A percentile compares a stretch with the other conserved stretches of the same genome.
These are phyloP conservation scores for Cyclanthera cordifolia DNA, from an alignment of 306 rosid genomes.

Conservation along the genomic window DNA sequence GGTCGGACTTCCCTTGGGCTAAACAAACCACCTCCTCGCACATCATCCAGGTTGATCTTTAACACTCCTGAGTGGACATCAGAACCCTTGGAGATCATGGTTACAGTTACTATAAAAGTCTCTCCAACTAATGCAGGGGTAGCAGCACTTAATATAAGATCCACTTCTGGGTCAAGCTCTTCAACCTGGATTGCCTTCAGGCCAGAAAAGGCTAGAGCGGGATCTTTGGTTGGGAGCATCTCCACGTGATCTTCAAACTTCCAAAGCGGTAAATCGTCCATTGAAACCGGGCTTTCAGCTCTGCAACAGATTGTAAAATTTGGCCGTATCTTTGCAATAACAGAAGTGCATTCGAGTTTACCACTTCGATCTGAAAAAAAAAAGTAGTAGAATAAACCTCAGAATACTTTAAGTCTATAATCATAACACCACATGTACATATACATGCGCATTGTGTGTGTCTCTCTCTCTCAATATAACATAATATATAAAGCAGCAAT, in stretches of 20 bases:
- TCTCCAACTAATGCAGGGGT: conserved; percentile 88
- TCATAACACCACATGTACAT: background rate
- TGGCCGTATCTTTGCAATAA: conserved; percentile 67
- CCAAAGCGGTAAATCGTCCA: conserved; percentile 79
- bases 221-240: conserved; percentile 71
- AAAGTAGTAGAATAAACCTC: conserved; percentile 18
- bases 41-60: conserved; percentile 95
- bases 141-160: conserved; percentile 56
- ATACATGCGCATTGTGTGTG: background rate
- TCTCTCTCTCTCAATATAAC: no score
- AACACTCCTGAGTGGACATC: conserved; percentile 69
- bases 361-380: conserved; percentile 68
- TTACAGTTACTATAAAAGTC: conserved; percentile 68
- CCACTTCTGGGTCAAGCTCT: conserved; percentile 77
- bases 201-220: conserved; percentile 67
- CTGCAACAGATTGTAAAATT: conserved; percentile 81
- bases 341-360: conserved; percentile 79
- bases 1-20: conserved; percentile 92
- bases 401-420: conserved; percentile 11
- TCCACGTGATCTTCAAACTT: conserved; percentile 53
- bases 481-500: background rate
- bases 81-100: conserved; percentile 65
- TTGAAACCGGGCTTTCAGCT: conserved; percentile 92
- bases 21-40: conserved; percentile 77
- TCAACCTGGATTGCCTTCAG: conserved; percentile 79